Evolutionary conservation across 371 early-diverging fungal species (phyloP), one percentile per base, ranked within the genome.

Genomic region (Actinomucor elegans): DNA sequence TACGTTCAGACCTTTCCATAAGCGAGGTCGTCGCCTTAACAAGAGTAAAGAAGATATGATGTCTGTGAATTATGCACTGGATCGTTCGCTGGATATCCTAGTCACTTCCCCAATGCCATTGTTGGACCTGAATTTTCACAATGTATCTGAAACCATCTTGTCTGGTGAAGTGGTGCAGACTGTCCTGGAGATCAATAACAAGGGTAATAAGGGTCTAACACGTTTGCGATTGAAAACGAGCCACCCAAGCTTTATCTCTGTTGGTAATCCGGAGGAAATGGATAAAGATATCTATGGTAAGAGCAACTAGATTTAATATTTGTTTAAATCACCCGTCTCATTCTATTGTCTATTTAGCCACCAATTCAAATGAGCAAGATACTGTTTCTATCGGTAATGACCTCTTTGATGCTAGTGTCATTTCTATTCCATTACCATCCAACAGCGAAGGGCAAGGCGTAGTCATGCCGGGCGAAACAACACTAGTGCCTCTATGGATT

Each of bases 51-150:
- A 82, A 56, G 86, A 88, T 43, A 77, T 73, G 47, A 69, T 69
- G 55, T 69, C 68, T 0, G 58, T 63, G 17, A 55, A 71, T 4
- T 91, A 93, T 66, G 84, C 86, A n/a, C 75, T 77, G 3, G 92
- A 92, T 40, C 67, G 80, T 29, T 75, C 87, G 11, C 69, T 94
- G 15, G 83, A 81, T 35, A 72, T 96, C n/a, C 48, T 80, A 7
- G 90, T 95, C 4, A 86, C 89, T 0, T 81, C 88, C 0, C 86
- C 89, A 2, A 87, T 94, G 87, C 96, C 98, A 9, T 71, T 92
- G 20, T 66, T 95, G 26, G 89, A 92, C 46, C 80, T 94, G 1
- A 56, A 76, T 0, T 87, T 94, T 48, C 88, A 88, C 26, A 50
- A 69, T 23, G 82, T 92, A 27, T 97, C 96, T 0, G 88, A 87